Evolutionary conservation across 371 early-diverging fungal species (phyloP).

Genomic region (Zychaea mexicana): DNA sequence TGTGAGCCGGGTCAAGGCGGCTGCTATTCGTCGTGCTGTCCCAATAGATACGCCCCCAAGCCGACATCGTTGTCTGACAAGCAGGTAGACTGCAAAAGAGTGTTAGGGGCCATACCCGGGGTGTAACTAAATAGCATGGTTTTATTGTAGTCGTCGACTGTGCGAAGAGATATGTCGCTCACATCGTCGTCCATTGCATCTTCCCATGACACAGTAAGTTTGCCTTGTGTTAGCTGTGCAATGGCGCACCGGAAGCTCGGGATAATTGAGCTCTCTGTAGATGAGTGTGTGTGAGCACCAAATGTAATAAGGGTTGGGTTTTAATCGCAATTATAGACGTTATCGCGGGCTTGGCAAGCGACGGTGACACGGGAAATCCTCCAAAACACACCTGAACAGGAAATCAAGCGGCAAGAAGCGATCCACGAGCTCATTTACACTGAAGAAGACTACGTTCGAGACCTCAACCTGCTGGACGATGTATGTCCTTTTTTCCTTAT

Average conservation of each 20-base stretch:
- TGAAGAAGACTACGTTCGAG: slow-evolving; percentile 90
- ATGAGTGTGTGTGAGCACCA: too few relatives aligned
- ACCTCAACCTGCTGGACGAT: slow-evolving; percentile 51
- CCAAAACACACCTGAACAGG: slow-evolving; percentile 71
- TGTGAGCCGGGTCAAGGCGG: slow-evolving; percentile 38
- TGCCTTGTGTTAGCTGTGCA: too few relatives aligned
- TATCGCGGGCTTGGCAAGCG: slow-evolving; percentile 69
- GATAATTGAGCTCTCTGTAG: too few relatives aligned
- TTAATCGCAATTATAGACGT: slow-evolving; percentile 18
- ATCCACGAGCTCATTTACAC: slow-evolving; percentile 92
- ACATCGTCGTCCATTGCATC: slow-evolving; percentile 21
- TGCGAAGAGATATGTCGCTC: slow-evolving; percentile 8
- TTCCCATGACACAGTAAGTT: slow-evolving; percentile 50
- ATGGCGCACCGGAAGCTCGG: not conserved
- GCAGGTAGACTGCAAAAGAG: not conserved
- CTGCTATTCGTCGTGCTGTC: slow-evolving; percentile 48
- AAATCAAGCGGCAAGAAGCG: slow-evolving; percentile 89
- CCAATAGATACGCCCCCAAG: slow-evolving; percentile 21
- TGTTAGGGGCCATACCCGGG: too few relatives aligned
- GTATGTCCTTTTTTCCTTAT: slow-evolving; percentile 17
- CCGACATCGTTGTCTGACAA: not conserved
- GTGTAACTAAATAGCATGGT: too few relatives aligned
- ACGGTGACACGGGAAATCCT: slow-evolving; percentile 74
- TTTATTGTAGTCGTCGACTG: slow-evolving; percentile 3
- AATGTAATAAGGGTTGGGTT: not conserved